A percentile compares a stretch with the other conserved stretches of the same genome.
Conservation (phyloP, 495 filamentous ascomycete genomes). For the Aspergillus panamensis region DNA sequence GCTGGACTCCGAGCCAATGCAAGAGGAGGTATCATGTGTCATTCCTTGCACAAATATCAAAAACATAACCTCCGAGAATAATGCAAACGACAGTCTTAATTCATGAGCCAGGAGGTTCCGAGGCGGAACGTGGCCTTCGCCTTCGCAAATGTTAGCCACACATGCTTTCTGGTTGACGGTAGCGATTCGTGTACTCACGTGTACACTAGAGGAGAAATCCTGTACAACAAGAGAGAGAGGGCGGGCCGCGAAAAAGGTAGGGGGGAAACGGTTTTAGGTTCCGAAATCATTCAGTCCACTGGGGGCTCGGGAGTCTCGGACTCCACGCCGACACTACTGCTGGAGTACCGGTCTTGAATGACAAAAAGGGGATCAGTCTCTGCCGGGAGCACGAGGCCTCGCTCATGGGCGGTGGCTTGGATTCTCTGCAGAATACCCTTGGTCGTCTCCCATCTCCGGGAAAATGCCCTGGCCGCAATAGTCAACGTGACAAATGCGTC, state of each 20-base stretch:
- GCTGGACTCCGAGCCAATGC: neutral
- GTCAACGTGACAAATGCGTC: slow-evolving; percentile 30
- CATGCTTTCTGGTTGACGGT: neutral
- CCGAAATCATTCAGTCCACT: neutral
- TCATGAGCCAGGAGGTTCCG: neutral
- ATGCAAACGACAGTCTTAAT: no score
- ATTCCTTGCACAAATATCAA: no score
- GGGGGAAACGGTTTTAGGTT: neutral
- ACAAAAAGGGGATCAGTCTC: slow-evolving; percentile 29
- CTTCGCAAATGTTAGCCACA: neutral
- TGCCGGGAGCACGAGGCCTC: slow-evolving; percentile 23
- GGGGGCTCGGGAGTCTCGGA: slow-evolving; percentile 6
- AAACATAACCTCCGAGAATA: no score
- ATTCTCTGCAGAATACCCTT: slow-evolving; percentile 27
- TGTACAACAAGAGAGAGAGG: neutral
- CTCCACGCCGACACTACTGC: neutral
- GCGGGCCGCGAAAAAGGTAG: neutral
- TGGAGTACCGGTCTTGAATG: slow-evolving; percentile 4
- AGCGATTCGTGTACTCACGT: neutral
- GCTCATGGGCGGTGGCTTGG: slow-evolving; percentile 26
- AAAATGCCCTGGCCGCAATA: slow-evolving; percentile 23
- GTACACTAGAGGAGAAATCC: neutral
- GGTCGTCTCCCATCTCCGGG: slow-evolving; percentile 30
- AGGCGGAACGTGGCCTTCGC: neutral
- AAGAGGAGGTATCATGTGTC: no score